Evolutionary conservation across 1,139 yeast genomes (phyloP), one percentile per base, ranked within the genome.

Genomic region (Saccharomyces hybrid): DNA sequence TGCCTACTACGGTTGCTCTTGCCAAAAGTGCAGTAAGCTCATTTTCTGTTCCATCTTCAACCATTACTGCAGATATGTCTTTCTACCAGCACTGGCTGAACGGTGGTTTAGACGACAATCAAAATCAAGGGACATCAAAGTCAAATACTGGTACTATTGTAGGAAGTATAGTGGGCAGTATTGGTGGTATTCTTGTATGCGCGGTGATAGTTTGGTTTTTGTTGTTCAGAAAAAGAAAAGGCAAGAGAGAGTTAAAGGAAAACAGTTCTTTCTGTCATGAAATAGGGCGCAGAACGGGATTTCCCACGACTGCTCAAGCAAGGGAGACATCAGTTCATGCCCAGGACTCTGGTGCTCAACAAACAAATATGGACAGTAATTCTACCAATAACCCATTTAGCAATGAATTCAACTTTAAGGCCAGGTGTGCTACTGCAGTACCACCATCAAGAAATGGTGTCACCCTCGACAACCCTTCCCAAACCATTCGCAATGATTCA

Each of bases 41-140:
- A 14, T 61, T 58, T 51, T 50, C 65, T 55, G 42, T 56, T 55
- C 56, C 70, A 52, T 47, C 68, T 50, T 58, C 68, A 1, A 70
- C 70, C 1, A 62, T 68, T 4, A 73, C 76, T 0, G 66, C 74
- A 4, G 73, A 70, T 53, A 48, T 65, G 4, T 59, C 65, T 44
- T 56, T 64, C 52, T 64, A 70, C 60, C 55, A 65, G 26, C 55
- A 62, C 31, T 62, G 66, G 62, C 49, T 63, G 1, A 51, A 58
- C 34, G 67, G 65, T 6, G 55, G 55, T 6, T 38, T 56, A 16
- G 61, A 53, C 34, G 49, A 55, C 61, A 28, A 48, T n/a, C 26
- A 38, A 26, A 28, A 44, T 12, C 26, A 48, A 21, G 38, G 7
- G 11, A 48, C 14, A 4, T 53, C 53, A 24, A 49, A 47, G 16